Evolutionary conservation across 2,329 filamentous ascomycete genomes (phyloP).

Genomic region (Scleromitrula shiraiana): DNA sequence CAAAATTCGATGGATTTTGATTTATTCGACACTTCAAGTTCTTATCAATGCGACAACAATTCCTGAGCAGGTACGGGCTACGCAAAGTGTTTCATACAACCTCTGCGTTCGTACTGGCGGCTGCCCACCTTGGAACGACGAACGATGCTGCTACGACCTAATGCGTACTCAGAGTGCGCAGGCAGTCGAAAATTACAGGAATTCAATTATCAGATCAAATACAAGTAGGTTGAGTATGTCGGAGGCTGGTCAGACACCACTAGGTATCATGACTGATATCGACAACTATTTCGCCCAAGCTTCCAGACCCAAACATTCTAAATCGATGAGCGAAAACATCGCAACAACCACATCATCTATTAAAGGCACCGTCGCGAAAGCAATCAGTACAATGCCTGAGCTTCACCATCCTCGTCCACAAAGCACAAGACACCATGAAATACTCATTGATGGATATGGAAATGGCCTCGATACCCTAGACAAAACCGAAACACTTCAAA

Average conservation of each 20-base stretch:
- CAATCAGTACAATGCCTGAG: slow-evolving; percentile 25
- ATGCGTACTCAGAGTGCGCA: slow-evolving; percentile 19
- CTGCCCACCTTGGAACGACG: slow-evolving; percentile 24
- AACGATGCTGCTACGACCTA: slow-evolving; percentile 14
- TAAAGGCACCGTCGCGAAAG: slow-evolving; percentile 24
- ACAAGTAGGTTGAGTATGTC: not conserved
- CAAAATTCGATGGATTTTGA: slow-evolving; percentile 70
- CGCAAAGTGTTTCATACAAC: slow-evolving; percentile 48
- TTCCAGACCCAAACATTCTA: slow-evolving; percentile 15
- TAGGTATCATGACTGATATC: slow-evolving; percentile 44
- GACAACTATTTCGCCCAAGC: slow-evolving; percentile 40
- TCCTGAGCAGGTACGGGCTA: slow-evolving; percentile 53
- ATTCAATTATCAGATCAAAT: not conserved
- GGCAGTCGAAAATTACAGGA: slow-evolving; percentile 11
- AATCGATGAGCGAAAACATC: slow-evolving; percentile 10
- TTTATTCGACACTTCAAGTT: slow-evolving; percentile 69
- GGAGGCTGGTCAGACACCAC: not conserved
- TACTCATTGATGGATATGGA: slow-evolving; percentile 45
- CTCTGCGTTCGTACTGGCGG: slow-evolving; percentile 21
- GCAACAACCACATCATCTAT: slow-evolving; percentile 18
- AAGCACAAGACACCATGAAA: slow-evolving; percentile 38
- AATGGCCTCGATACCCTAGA: slow-evolving; percentile 33
- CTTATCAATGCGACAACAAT: slow-evolving; percentile 54
- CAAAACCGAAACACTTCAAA: not conserved
- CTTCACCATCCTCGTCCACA: slow-evolving; percentile 21